Conservation (phyloP, 306 rosid genomes). For the Morella rubra region DNA sequence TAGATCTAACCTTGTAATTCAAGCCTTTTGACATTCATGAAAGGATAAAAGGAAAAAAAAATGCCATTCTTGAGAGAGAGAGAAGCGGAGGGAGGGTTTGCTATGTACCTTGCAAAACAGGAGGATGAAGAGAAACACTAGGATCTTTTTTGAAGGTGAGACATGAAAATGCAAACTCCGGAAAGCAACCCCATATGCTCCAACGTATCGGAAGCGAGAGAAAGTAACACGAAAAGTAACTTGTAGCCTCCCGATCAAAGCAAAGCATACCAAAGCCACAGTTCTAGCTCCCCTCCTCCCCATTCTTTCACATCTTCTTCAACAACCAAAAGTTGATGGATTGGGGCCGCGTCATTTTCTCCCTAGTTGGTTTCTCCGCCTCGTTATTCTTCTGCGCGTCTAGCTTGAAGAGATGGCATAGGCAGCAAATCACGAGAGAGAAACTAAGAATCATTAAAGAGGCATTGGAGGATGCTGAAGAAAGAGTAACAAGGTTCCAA, state of each 20-base stretch:
- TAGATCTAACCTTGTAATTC: no score
- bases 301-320: background rate
- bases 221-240: background rate
- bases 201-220: no score
- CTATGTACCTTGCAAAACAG: background rate
- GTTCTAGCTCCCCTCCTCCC: no score
- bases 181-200: background rate
- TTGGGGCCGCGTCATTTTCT: slow-evolving; percentile 22
- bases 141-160: background rate
- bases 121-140: background rate
- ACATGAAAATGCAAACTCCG: background rate
- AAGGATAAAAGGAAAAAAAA: no score
- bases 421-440: slow-evolving; percentile 35
- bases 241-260: background rate
- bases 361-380: slow-evolving; percentile 52
- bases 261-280: background rate
- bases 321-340: slow-evolving; percentile 28
- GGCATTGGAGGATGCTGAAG: slow-evolving; percentile 60
- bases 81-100: background rate
- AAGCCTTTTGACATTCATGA: no score
- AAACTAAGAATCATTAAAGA: slow-evolving; percentile 46
- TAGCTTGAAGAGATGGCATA: slow-evolving; percentile 38
- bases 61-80: no score
- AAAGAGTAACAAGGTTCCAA: slow-evolving; percentile 47
- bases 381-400: slow-evolving; percentile 44